phyloP scores from a whole-genome alignment of 768 basidiomycete species.

The Lactarius akahatsu region DNA sequence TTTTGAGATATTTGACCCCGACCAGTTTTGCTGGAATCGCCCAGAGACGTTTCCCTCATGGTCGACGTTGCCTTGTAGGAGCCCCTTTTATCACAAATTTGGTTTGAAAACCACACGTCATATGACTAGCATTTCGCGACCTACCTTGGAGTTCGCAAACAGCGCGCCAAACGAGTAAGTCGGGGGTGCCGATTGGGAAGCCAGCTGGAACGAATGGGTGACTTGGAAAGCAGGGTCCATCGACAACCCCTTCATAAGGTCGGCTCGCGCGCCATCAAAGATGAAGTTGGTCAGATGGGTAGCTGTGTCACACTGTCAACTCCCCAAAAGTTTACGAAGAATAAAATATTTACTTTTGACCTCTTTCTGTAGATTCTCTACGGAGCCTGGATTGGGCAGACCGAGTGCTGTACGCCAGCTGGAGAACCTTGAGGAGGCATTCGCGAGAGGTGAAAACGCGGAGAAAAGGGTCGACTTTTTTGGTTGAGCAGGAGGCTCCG shows the following conservation, averaged over 20 bases:
- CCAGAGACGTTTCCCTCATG: slow-evolving; percentile 89
- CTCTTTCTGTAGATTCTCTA: slow-evolving; percentile 92
- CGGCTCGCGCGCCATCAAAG: slow-evolving; percentile 96
- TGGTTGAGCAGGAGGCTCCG: slow-evolving; percentile 8
- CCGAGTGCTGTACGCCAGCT: slow-evolving; percentile 80
- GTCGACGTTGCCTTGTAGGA: slow-evolving; percentile 93
- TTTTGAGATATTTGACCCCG: slow-evolving; percentile 73
- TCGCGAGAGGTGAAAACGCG: slow-evolving; percentile 53
- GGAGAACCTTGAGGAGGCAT: slow-evolving; percentile 69
- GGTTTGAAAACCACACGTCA: slow-evolving; percentile 9
- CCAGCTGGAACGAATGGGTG: slow-evolving; percentile 92
- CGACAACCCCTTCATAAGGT: slow-evolving; percentile 90
- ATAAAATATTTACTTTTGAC: slow-evolving; percentile 65
- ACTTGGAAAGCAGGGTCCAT: slow-evolving; percentile 97
- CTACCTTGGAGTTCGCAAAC: slow-evolving; percentile 80
- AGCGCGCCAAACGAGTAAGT: slow-evolving; percentile 95
- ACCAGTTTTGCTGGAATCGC: slow-evolving; percentile 90
- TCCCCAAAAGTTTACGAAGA: slow-evolving; percentile 10
- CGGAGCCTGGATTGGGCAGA: slow-evolving; percentile 87
- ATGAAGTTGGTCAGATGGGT: slow-evolving; percentile 92
- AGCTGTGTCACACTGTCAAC: slow-evolving; percentile 44
- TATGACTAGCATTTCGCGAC: slow-evolving; percentile 30
- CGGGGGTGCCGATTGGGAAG: slow-evolving; percentile 78
- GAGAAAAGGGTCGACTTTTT: slow-evolving; percentile 19
- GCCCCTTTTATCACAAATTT: slow-evolving; percentile 51